These are phyloP conservation scores for Diphasiastrum complanatum DNA, from an alignment of 83 land plant species.

Conservation along the genomic window DNA sequence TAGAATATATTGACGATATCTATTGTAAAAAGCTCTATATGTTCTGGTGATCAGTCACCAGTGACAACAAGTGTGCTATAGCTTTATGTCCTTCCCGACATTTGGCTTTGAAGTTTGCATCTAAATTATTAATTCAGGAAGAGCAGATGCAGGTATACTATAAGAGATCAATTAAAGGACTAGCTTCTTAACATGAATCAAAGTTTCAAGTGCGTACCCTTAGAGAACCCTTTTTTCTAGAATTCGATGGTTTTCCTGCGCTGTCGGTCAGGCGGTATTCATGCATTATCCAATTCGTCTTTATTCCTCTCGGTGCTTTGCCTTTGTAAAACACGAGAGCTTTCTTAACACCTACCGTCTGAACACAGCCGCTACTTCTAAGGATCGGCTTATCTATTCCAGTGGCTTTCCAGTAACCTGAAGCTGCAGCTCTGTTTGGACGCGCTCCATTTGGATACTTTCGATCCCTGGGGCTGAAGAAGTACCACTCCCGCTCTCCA, in stretches of 20 bases:
- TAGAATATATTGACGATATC: no score
- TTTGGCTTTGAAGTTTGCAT: no score
- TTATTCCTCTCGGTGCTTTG: slow-evolving; percentile 38
- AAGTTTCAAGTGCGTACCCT: no score
- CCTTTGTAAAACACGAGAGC: slow-evolving; percentile 41
- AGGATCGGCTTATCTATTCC: slow-evolving; percentile 39
- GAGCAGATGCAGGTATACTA: no score
- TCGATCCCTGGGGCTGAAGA: slow-evolving; percentile 42
- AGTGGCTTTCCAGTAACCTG: slow-evolving; percentile 45
- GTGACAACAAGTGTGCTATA: no score
- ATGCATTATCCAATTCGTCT: slow-evolving; percentile 46
- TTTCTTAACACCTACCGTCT: slow-evolving; percentile 37
- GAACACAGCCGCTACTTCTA: slow-evolving; percentile 7
- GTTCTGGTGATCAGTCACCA: no score
- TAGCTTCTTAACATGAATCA: no score
- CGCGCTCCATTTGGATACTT: slow-evolving; percentile 45
- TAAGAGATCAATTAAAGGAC: no score
- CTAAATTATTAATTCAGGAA: no score
- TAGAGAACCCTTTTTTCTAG: slow-evolving; percentile 23
- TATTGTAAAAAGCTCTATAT: no score
- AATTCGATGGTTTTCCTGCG: slow-evolving; percentile 23
- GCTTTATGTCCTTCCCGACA: no score
- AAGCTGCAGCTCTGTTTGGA: slow-evolving; percentile 39
- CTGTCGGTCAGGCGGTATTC: slow-evolving; percentile 43
- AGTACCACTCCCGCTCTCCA: slow-evolving; percentile 44